Percentiles rank a stretch among this genome's conserved stretches.
Conservation (phyloP, 2,329 filamentous ascomycete species). For the Fusarium burgessii region DNA sequence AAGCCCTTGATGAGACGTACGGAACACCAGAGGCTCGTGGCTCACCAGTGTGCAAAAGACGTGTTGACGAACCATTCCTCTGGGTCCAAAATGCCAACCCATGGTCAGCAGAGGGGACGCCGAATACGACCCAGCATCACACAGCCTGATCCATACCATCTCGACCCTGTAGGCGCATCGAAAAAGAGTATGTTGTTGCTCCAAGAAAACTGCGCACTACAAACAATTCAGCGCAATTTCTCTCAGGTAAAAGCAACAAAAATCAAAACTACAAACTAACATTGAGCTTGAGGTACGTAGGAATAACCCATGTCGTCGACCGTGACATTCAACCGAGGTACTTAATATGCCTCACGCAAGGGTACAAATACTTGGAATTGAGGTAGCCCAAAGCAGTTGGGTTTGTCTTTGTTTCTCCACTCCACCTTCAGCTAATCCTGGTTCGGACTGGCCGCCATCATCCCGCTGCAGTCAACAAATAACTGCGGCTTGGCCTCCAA, state of each 20-base stretch:
- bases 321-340: constrained; percentile 35
- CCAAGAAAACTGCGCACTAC: not conserved
- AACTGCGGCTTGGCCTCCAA: not conserved
- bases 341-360: constrained; percentile 17
- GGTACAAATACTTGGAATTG: constrained; percentile 24
- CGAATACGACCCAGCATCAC: constrained; percentile 7
- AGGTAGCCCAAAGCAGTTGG: constrained; percentile 34
- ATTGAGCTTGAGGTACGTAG: constrained; percentile 7
- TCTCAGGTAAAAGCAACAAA: constrained; percentile 31
- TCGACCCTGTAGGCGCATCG: not conserved
- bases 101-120: constrained; percentile 14
- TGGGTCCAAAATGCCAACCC: constrained; percentile 5
- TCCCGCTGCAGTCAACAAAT: constrained; percentile 20
- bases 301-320: constrained; percentile 9
- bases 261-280: constrained; percentile 31
- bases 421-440: constrained; percentile 34
- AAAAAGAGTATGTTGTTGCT: not conserved
- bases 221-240: constrained; percentile 11
- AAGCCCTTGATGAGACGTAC: not conserved
- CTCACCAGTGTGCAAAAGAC: not conserved
- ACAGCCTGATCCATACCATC: constrained; percentile 12
- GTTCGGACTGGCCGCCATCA: constrained; percentile 36
- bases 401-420: constrained; percentile 33
- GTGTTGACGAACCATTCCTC: constrained; percentile 22
- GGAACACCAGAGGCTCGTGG: constrained; percentile 10